A percentile compares a stretch with the other conserved stretches of the same genome.
Conservation (phyloP, 805 yeast genomes). For the Ogataea philodendri region DNA sequence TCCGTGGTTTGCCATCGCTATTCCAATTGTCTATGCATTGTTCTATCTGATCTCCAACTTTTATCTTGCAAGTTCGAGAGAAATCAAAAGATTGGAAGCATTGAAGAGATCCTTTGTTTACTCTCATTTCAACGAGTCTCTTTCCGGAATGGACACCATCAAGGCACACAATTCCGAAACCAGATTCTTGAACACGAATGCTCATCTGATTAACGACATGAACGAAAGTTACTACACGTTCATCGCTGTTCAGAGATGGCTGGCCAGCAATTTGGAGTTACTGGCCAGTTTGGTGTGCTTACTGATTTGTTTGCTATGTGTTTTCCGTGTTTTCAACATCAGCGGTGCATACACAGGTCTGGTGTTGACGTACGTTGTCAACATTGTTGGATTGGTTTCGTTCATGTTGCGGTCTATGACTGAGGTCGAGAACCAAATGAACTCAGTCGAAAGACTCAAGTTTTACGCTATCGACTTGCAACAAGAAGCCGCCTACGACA, state of each 20-base stretch:
- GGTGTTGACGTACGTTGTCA: conserved; percentile 56
- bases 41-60: conserved; percentile 49
- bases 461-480: conserved; percentile 61
- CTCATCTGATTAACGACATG: conserved; percentile 52
- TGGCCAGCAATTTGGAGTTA: conserved; percentile 52
- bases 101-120: conserved; percentile 67
- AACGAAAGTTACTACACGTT: conserved; percentile 63
- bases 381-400: conserved; percentile 54
- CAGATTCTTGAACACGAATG: conserved; percentile 49
- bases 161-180: conserved; percentile 47
- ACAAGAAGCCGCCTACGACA: conserved; percentile 63
- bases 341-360: conserved; percentile 63
- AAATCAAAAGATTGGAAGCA: conserved; percentile 73
- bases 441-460: conserved; percentile 71
- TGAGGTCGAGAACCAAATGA: conserved; percentile 76
- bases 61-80: conserved; percentile 72
- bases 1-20: conserved; percentile 63
- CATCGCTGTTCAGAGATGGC: conserved; percentile 63
- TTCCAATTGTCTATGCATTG: conserved; percentile 49
- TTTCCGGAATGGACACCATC: conserved; percentile 65
- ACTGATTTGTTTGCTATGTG: conserved; percentile 55
- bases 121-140: conserved; percentile 66
- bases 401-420: conserved; percentile 58
- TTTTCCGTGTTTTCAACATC: conserved; percentile 55
- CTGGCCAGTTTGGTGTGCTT: conserved; percentile 43